Conservation (phyloP, 2,329 filamentous ascomycete genomes). For the Magnaporthiopsis incrustans region DNA sequence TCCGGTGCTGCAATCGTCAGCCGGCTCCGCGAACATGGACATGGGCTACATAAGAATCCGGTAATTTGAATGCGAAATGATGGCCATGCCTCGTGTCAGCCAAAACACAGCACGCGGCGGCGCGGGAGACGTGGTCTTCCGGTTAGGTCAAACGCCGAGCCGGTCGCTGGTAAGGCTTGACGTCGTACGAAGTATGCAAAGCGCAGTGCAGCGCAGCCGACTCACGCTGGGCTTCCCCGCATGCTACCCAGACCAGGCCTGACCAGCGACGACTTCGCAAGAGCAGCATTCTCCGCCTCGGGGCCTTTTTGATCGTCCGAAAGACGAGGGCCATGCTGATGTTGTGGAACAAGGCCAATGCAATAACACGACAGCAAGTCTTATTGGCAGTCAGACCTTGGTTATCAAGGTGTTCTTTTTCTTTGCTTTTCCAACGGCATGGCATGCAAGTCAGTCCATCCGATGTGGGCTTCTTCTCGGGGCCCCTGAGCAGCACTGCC, state of each 20-base stretch:
- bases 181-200: too few species aligned
- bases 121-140: too few species aligned
- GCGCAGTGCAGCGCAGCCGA: not conserved
- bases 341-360: not conserved
- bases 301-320: not conserved
- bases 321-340: not conserved
- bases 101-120: too few species aligned
- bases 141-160: too few species aligned
- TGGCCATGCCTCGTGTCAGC: too few species aligned
- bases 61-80: too few species aligned
- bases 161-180: not conserved
- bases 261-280: not conserved
- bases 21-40: too few species aligned
- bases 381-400: not conserved
- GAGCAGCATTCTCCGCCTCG: not conserved
- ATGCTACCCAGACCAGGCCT: not conserved
- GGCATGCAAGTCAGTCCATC: too few species aligned
- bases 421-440: too few species aligned
- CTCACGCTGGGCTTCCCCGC: not conserved
- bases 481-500: not conserved
- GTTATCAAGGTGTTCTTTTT: too few species aligned
- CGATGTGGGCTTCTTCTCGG: not conserved
- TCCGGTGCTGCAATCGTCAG: not conserved
- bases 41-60: too few species aligned
- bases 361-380: not conserved